Conservation (phyloP, 2,329 filamentous ascomycete species). For the Colletotrichum sp. region DNA sequence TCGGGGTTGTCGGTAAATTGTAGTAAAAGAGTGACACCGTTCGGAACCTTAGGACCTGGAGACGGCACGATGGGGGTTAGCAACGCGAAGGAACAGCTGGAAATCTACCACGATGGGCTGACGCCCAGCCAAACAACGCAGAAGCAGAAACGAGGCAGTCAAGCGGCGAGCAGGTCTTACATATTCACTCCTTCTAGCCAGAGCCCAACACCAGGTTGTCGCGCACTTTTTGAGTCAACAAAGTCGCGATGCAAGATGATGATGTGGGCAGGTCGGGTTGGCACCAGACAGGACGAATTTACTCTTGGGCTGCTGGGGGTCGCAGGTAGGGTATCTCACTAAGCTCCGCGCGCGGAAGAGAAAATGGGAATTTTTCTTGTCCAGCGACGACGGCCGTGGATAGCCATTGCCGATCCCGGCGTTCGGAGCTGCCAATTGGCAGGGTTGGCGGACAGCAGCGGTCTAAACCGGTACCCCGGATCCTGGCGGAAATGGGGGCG, state of each 20-base stretch:
- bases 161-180: neutral
- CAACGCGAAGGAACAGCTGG: neutral
- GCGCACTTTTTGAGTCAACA: neutral
- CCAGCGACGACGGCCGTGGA: constrained; percentile 12
- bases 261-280: neutral
- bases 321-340: neutral
- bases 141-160: neutral
- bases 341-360: constrained; percentile 21
- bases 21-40: neutral
- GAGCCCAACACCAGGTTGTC: neutral
- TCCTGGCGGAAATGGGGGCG: neutral
- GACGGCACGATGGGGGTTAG: constrained; percentile 24
- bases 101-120: neutral
- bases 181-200: neutral
- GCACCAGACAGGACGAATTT: neutral
- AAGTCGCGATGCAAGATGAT: neutral
- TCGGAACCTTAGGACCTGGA: constrained; percentile 5
- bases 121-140: neutral
- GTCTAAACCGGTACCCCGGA: constrained; percentile 19
- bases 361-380: constrained; percentile 15
- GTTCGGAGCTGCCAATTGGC: constrained; percentile 5
- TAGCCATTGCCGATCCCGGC: constrained; percentile 22
- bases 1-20: neutral
- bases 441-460: constrained; percentile 6
- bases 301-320: neutral